Evolutionary conservation across 2,329 filamentous ascomycete genomes (phyloP).

Genomic region (Paradendryphiella salina): DNA sequence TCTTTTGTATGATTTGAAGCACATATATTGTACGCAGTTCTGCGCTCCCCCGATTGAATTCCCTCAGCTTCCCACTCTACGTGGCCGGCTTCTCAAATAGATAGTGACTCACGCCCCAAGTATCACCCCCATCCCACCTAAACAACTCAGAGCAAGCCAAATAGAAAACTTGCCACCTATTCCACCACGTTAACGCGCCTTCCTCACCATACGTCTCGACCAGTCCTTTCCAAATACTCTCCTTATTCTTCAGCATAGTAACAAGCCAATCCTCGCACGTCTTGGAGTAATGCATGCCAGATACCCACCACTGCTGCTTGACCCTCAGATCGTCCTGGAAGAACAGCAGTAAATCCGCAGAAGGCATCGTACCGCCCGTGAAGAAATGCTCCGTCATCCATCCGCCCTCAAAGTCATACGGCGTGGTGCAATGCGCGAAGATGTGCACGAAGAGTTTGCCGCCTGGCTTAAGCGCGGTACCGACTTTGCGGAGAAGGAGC

Average conservation of each 20-base stretch:
- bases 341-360: constrained; percentile 66
- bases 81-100: constrained; percentile 62
- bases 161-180: constrained; percentile 73
- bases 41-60: not conserved
- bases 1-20: not conserved
- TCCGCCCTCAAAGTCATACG: constrained; percentile 71
- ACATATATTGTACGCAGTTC: not conserved
- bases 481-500: constrained; percentile 65
- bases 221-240: constrained; percentile 65
- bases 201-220: constrained; percentile 67
- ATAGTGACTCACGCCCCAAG: constrained; percentile 69
- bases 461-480: constrained; percentile 60
- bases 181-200: constrained; percentile 64
- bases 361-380: constrained; percentile 72
- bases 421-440: constrained; percentile 65
- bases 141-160: constrained; percentile 73
- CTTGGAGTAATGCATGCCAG: constrained; percentile 67
- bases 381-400: constrained; percentile 79
- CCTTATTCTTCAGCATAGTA: constrained; percentile 62
- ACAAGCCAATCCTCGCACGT: constrained; percentile 71
- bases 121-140: constrained; percentile 65
- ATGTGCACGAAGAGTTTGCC: constrained; percentile 73
- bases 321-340: constrained; percentile 67
- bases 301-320: constrained; percentile 71
- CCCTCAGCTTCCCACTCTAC: not conserved